Evolutionary conservation across 371 early-diverging fungal species (phyloP).

Genomic region (Mucor mucedo): DNA sequence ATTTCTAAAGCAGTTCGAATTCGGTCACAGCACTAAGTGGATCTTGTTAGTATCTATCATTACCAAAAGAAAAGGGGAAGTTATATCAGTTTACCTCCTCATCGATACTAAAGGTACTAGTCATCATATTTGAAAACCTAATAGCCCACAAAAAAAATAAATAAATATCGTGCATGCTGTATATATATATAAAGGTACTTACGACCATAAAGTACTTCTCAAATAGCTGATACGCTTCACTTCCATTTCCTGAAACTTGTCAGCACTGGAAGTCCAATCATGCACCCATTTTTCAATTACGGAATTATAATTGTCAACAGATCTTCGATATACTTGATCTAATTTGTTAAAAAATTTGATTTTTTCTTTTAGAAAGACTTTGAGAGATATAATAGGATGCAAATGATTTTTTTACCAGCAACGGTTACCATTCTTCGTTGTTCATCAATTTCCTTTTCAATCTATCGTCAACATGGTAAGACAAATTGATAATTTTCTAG

Average conservation of each 20-base stretch:
- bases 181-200: slow-evolving; percentile 16
- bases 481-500: slow-evolving; percentile 8
- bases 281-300: slow-evolving; percentile 41
- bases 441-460: slow-evolving; percentile 40
- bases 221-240: slow-evolving; percentile 44
- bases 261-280: slow-evolving; percentile 40
- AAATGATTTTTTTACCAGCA: slow-evolving; percentile 21
- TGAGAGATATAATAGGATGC: too few species aligned
- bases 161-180: neutral
- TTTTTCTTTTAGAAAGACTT: neutral
- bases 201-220: slow-evolving; percentile 47
- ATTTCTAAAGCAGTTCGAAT: slow-evolving; percentile 49
- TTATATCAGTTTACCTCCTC: slow-evolving; percentile 37
- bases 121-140: slow-evolving; percentile 54
- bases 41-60: neutral
- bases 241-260: slow-evolving; percentile 52
- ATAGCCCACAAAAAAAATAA: neutral
- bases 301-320: slow-evolving; percentile 36
- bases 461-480: slow-evolving; percentile 27
- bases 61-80: neutral
- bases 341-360: slow-evolving; percentile 38
- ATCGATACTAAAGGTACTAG: slow-evolving; percentile 48
- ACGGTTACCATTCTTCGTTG: slow-evolving; percentile 28
- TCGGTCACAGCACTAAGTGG: slow-evolving; percentile 42
- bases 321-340: slow-evolving; percentile 49